phyloP scores from a whole-genome alignment of 2,329 filamentous ascomycete species.

The Fusarium penzigii region DNA sequence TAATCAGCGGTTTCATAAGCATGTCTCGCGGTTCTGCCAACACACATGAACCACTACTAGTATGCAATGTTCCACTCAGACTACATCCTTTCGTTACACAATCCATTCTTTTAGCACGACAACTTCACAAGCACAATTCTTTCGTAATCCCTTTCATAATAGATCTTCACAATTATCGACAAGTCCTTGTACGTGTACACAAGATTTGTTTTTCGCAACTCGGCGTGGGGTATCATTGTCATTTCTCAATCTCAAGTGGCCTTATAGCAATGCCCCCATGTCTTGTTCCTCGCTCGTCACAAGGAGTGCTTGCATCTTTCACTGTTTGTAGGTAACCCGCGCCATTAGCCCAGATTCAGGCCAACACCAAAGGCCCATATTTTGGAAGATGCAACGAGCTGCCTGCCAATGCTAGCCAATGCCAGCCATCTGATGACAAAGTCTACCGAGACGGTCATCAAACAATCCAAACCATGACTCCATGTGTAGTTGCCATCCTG shows the following conservation, averaged over 20 bases:
- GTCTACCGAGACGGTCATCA: constrained; percentile 12
- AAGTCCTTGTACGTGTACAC: neutral
- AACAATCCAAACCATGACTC: constrained; percentile 26
- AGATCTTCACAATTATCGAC: neutral
- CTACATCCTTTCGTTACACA: neutral
- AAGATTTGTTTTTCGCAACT: constrained; percentile 16
- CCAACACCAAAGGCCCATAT: neutral
- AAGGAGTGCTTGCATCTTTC: constrained; percentile 4
- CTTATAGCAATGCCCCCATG: constrained; percentile 21
- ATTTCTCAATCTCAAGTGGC: constrained; percentile 26
- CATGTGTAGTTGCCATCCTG: constrained; percentile 21
- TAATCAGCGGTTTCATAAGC: neutral
- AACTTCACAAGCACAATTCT: neutral
- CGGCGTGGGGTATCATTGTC: constrained; percentile 26
- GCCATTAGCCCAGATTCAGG: neutral
- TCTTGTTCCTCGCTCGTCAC: constrained; percentile 19
- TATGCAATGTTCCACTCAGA: too few species aligned
- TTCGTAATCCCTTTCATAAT: neutral
- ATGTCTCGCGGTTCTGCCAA: too few species aligned
- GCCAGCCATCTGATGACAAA: constrained; percentile 14
- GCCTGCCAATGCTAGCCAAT: constrained; percentile 15
- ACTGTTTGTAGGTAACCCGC: neutral
- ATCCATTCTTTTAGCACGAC: too few species aligned
- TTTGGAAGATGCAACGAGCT: constrained; percentile 8
- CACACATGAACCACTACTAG: too few species aligned